Base-by-base conservation (phyloP, 2,329 filamentous ascomycete genomes). In the Colletotrichum lupini region DNA sequence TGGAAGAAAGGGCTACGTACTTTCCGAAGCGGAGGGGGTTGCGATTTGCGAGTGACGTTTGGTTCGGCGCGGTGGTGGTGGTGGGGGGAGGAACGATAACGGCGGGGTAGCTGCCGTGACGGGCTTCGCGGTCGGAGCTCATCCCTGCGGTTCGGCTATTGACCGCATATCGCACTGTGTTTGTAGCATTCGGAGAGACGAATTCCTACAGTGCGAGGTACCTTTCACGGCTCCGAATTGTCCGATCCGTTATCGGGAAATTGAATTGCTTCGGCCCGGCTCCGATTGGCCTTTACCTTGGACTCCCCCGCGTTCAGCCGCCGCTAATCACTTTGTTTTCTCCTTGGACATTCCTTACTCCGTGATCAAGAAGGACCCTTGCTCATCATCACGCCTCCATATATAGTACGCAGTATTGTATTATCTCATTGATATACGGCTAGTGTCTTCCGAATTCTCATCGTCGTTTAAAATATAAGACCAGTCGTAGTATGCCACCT, bases 91-190 rank as follows among this genome's bases (percentile, higher is more conserved):
- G n/a, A 24, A 66, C 60, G 60, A 70, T 65, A 60, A 56, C 60
- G 70, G 70, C 70, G 70, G 70, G 70, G 70, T 73, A 70, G 70
- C 70, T 69, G 60, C 59, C 53, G 37, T 26, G 24, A 42, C 68
- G 26, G 63, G 52, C 59, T 28, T 42, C 37, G 53, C 32, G 32
- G 58, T 72, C 59, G 70, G 66, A 69, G 69, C 69, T 69, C 30
- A 69, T 63, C 66, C 66, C 46, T 59, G 69, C 4, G 49, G 24
- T 55, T 60, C 69, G 65, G 66, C 28, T 55, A 59, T 3, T 16
- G 42, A 12, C 14, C 8, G 14, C 11, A 11, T 5, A 1, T 52
- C 16, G 16, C 28, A 63, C 60, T 53, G 60, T 63, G 9, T 3
- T 1, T 32, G 28, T 8, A 2, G 28, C 28, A 30, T 30, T 30